Base-by-base conservation (phyloP, 1,139 yeast species). In the Scheffersomyces segobiensis region DNA sequence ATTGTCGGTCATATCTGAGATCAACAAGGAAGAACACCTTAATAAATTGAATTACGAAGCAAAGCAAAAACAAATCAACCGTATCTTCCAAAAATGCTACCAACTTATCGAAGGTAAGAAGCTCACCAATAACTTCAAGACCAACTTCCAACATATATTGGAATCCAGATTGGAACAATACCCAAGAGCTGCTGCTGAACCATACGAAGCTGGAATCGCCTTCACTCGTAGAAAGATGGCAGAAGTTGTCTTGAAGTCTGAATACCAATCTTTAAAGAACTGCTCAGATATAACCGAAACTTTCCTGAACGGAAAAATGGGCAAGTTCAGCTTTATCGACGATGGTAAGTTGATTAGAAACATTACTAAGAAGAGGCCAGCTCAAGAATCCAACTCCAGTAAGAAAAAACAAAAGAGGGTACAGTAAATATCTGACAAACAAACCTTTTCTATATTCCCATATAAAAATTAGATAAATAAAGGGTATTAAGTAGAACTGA, bases 301-400 rank as follows among this genome's bases (percentile, higher is more conserved):
- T 1, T 73, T 75, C 46, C 65, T 70, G 5, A 69, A 67, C 1
- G 50, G 52, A 12, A 51, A 52, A 26, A 69, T 69, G 47, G 65
- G 55, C 1, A 60, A 62, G 2, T 82, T 75, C 60, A 73, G 70
- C 54, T 63, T 82, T 46, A 82, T 88, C 49, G 83, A 81, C 12
- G 93, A 88, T 70, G 83, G 76, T 0, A 87, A 87, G 67, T 71
- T 88, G 54, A 70, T 86, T 53, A 77, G 84, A 57, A 87, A 86
- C 64, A 80, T 88, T 21, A 63, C 83, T 57, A 88, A 87, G 67
- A 79, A 87, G 64, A 83, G 83, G 60, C 56, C 70, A 12, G 76
- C 71, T 39, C 71, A 67, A 19, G 71, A 68, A n/a, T 54, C 53
- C 32, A 59, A 59, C 24, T 61, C 59, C 22, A 62, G 60, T 7